Conservation (phyloP, 805 yeast genomes). For the Dipodascus geniculatus region DNA sequence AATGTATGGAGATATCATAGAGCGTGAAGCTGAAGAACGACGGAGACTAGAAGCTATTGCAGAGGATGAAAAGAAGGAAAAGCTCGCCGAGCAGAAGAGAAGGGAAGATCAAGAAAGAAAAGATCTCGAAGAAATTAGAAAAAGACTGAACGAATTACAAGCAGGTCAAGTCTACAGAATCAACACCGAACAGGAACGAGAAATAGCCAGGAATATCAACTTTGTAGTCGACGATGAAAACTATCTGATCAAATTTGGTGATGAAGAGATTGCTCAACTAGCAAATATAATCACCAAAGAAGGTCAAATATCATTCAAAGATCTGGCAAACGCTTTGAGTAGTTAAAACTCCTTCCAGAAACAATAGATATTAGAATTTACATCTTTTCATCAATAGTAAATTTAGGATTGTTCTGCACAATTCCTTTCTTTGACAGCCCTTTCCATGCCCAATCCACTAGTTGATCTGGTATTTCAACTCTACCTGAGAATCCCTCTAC, state of each 20-base stretch:
- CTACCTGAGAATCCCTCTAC: constrained; percentile 69
- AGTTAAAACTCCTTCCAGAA: no score
- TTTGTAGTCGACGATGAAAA: neutral
- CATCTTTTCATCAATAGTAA: constrained; percentile 13
- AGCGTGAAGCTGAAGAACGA: neutral
- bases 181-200: neutral
- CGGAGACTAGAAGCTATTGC: neutral
- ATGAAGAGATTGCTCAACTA: neutral
- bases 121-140: neutral
- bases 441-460: constrained; percentile 55
- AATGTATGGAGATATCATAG: neutral
- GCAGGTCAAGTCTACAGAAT: neutral
- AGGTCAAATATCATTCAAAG: neutral
- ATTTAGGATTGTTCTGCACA: constrained; percentile 42
- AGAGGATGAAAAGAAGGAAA: neutral
- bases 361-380: no score
- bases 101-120: neutral
- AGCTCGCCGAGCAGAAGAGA: neutral
- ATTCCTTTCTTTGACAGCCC: constrained; percentile 46
- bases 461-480: constrained; percentile 39
- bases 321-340: neutral
- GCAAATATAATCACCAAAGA: neutral
- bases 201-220: neutral
- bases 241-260: neutral
- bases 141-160: neutral